Conservation (phyloP, 2,329 filamentous ascomycete genomes). For the Botrytis paeoniae region DNA sequence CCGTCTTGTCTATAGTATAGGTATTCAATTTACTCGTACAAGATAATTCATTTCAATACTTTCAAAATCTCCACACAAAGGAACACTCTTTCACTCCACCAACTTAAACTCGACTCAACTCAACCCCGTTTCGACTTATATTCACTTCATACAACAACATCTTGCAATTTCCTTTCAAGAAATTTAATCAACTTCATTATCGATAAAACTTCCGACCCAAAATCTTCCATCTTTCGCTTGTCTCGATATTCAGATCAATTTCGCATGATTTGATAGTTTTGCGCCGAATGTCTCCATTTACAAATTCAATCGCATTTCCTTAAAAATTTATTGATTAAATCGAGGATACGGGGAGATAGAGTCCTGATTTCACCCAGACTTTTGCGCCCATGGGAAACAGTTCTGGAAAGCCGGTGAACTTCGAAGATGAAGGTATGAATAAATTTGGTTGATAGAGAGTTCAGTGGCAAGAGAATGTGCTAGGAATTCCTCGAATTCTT, state of each 20-base stretch:
- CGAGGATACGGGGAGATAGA: background rate
- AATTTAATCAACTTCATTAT: background rate
- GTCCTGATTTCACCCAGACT: background rate
- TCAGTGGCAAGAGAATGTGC: conserved; percentile 10
- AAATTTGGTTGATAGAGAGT: background rate
- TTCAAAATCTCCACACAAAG: background rate
- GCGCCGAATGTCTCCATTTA: conserved; percentile 18
- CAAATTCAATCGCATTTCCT: background rate
- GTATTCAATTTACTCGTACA: background rate
- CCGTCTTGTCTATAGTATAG: background rate
- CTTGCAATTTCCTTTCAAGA: background rate
- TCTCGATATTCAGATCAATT: background rate
- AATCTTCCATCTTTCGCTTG: background rate
- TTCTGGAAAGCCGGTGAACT: conserved; percentile 88
- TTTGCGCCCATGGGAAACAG: conserved; percentile 76
- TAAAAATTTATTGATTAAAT: background rate
- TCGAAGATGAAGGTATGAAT: conserved; percentile 83
- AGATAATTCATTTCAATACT: background rate
- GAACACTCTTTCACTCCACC: background rate
- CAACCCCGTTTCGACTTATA: background rate
- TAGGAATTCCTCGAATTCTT: background rate
- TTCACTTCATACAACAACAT: background rate
- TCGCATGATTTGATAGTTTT: conserved; percentile 5
- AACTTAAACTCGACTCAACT: background rate
- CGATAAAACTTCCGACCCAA: background rate